Evolutionary conservation across 192 early-diverging fungal species (phyloP), one percentile per base, ranked within the genome.

Genomic region (Linnemannia hyalina): DNA sequence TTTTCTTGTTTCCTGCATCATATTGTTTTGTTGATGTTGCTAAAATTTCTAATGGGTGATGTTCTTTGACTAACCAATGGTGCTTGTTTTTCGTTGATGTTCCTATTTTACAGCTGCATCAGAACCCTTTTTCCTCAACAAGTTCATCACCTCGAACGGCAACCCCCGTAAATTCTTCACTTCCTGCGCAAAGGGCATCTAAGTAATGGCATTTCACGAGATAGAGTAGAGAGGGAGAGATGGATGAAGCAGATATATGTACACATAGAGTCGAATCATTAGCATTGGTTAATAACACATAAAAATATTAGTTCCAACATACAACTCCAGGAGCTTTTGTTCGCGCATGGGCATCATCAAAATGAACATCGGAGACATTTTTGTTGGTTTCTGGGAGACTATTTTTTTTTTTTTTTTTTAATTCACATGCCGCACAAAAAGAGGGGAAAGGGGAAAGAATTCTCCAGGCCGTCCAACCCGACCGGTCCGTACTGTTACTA

Each of bases 91-190:
- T 52, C 10, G 76, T 86, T 47, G 44, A 7, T 44, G 47, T 36
- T n/a, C 13, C 46, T 52, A 38, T 81, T 77, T 73, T 74, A 83
- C 68, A 82, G 82, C 78, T 40, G 47, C 79, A 77, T 89, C 77
- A 84, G 81, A 81, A 84, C 35, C 68, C n/a, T 35, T 80, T 6
- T 82, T 80, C 68, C 20, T 80, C 36, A 90, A 71, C 83, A 80
- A 88, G 82, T 90, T 82, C 44, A 84, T 83, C 46, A 76, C 74
- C 18, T 83, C 85, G 44, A 78, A 78, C 70, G 88, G 85, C 44
- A 89, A 89, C 75, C 88, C 88, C 41, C 88, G 88, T 65, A 89
- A 89, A 69, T 89, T 89, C 81, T 89, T 87, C 80, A 87, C 83
- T 78, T 82, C 82, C 4, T 89, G 88, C 68, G 88, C 85, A 68